Percentiles rank a stretch among this genome's conserved stretches.
Evolutionary conservation across 2,329 filamentous ascomycete species (phyloP).

Genomic region (Aspergillus sp.): DNA sequence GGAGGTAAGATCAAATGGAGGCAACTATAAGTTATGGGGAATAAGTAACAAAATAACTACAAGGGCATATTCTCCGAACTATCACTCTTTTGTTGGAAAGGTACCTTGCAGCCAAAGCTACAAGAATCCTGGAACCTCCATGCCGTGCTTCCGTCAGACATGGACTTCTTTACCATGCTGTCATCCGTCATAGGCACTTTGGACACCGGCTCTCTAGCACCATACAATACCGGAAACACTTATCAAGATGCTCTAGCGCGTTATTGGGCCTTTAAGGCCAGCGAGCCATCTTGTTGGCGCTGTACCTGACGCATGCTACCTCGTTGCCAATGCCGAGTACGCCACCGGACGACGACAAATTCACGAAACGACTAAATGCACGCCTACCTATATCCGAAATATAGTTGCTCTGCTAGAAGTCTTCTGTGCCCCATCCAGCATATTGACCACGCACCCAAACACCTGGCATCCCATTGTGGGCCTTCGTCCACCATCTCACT

Average conservation of each 20-base stretch:
- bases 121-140: conserved; percentile 35
- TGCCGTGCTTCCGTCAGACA: conserved; percentile 20
- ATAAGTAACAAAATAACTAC: too few relatives aligned
- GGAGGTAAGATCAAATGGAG: background rate
- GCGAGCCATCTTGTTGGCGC: background rate
- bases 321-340: too few relatives aligned
- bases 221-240: conserved; percentile 40
- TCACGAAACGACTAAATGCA: background rate
- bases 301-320: background rate
- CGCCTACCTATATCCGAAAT: background rate
- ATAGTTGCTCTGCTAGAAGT: background rate
- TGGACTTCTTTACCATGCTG: conserved; percentile 42
- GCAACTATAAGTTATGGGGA: too few relatives aligned
- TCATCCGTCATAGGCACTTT: conserved; percentile 36
- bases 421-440: background rate
- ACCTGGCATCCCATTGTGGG: background rate
- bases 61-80: conserved; percentile 32
- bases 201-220: conserved; percentile 39
- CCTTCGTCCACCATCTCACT: background rate
- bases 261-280: conserved; percentile 21
- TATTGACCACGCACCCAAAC: background rate
- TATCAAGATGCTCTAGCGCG: conserved; percentile 34
- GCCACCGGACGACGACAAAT: background rate
- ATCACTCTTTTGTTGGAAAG: conserved; percentile 38
- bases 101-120: conserved; percentile 38